phyloP scores from a whole-genome alignment of 2,329 filamentous ascomycete species.

The Fusarium luffae region DNA sequence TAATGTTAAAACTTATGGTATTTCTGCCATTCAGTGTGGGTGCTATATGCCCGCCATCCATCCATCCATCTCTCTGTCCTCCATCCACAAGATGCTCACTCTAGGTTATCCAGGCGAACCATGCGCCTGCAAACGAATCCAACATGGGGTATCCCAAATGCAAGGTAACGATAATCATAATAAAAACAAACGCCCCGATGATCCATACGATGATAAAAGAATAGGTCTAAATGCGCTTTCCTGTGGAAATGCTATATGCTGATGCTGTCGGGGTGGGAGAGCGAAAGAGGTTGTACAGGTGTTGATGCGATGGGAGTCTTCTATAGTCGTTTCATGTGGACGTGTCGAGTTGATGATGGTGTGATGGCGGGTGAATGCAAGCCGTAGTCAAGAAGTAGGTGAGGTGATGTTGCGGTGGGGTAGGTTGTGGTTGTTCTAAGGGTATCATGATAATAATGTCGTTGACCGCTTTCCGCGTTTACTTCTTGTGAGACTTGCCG shows the following conservation, averaged over 20 bases:
- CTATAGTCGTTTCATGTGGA: constrained; percentile 40
- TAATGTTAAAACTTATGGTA: constrained; percentile 48
- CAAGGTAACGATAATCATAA: constrained; percentile 10
- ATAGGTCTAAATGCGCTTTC: constrained; percentile 41
- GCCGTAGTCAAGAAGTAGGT: too few relatives aligned
- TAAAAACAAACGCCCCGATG: constrained; percentile 36
- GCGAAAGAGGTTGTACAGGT: constrained; percentile 31
- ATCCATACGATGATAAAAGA: constrained; percentile 12
- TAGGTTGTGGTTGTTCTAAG: constrained; percentile 13
- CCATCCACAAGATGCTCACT: not conserved
- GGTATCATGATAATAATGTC: constrained; percentile 36
- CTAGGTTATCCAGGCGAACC: constrained; percentile 1
- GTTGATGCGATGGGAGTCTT: constrained; percentile 7
- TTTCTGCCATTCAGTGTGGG: constrained; percentile 53
- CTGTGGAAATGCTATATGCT: constrained; percentile 19
- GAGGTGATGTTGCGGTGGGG: constrained; percentile 9
- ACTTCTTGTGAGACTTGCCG: constrained; percentile 49
- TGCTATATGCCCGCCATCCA: constrained; percentile 35
- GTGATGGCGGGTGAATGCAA: constrained; percentile 9
- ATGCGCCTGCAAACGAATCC: constrained; percentile 15
- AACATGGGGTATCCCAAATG: constrained; percentile 44
- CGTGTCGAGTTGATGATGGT: constrained; percentile 24
- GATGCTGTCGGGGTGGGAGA: constrained; percentile 19
- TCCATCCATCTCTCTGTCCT: not conserved
- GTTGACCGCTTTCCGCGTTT: constrained; percentile 29